Evolutionary conservation across 257 asterid genomes (phyloP), one percentile per base, ranked within the genome.

Genomic region (Jacaranda mimosifolia): DNA sequence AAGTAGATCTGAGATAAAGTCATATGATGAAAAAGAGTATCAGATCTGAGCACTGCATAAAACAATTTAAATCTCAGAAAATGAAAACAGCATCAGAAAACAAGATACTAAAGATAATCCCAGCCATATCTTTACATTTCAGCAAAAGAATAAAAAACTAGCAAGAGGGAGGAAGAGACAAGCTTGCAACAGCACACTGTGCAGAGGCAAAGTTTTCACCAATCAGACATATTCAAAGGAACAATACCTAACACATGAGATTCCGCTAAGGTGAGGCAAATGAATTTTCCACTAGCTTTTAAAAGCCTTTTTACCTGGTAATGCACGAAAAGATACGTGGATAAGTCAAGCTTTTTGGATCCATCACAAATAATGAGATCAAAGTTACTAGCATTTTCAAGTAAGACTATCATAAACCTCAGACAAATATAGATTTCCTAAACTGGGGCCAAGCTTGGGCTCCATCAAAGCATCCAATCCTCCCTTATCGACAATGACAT

Each of bases 381-480:
- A 38, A 79, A 69, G 48, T 58, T 40, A 63, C 76, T 12, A 56
- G 17, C 12, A 17, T 9, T 72, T 9, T 64, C 69, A 77, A 64
- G 52, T 65, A 70, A 52, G 76, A 69, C 42, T 63, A 80, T 81
- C 52, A 48, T 66, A 55, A 76, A 96, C 99, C 99, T 96, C 97
- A 42, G 89, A 83, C 73, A 96, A 83, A 85, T 96, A 96, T 70
- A 69, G 85, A 81, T 77, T 76, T 76, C 99, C 99, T 70, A 90
- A 80, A 79, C 78, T 79, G 51, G 97, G 83, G 64, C 98, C 97
- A 73, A 83, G 96, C 86, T 85, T 78, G 9, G 99, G 98, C 85
- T 93, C 99, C 99, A 96, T 93, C 78, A 96, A 85, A 81, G 99
- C 96, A 89, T 96, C 99, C 94, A 96, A 83, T 64, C 99, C 99